Percentiles rank a stretch among this genome's conserved stretches.
Evolutionary conservation across 352 stramenopile species (phyloP).

Genomic region (Pythium aphanidermatum): DNA sequence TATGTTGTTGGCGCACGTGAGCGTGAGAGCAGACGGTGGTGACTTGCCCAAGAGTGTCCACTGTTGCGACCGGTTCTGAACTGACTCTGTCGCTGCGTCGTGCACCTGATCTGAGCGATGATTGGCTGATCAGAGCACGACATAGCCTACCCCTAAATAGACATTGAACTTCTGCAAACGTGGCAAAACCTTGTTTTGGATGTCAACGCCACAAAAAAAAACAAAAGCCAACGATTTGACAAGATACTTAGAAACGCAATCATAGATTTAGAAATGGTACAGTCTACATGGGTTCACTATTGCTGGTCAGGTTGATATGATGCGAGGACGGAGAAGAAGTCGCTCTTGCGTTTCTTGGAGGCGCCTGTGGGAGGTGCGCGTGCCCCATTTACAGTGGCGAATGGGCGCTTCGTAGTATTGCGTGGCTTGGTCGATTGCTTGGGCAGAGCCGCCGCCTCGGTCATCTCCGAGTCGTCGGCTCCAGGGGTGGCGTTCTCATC

Average conservation of each 20-base stretch:
- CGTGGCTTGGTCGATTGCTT: slow-evolving; percentile 1
- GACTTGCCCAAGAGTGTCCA: no score
- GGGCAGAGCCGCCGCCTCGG: slow-evolving; percentile 4
- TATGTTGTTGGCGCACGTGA: no score
- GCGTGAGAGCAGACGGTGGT: no score
- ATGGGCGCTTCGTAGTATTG: slow-evolving; percentile 19
- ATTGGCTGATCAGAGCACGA: no score
- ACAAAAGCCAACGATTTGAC: no score
- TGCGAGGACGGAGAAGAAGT: slow-evolving; percentile 63
- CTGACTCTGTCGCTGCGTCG: no score
- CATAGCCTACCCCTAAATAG: no score
- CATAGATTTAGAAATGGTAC: neutral
- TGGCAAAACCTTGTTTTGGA: no score
- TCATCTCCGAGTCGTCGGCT: slow-evolving; percentile 19
- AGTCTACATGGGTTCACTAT: slow-evolving; percentile 26
- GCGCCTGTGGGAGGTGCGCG: neutral
- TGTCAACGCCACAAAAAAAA: no score
- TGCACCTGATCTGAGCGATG: no score
- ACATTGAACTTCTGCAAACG: no score
- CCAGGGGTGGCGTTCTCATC: slow-evolving; percentile 30
- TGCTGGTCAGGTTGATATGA: slow-evolving; percentile 47
- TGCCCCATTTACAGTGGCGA: slow-evolving; percentile 9
- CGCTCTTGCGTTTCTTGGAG: slow-evolving; percentile 34
- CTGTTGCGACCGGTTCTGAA: no score
- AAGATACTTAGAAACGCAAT: slow-evolving; percentile 3